These are phyloP conservation scores for Boeremia lycopersici DNA, from an alignment of 2,329 filamentous ascomycete species.

Conservation along the genomic window DNA sequence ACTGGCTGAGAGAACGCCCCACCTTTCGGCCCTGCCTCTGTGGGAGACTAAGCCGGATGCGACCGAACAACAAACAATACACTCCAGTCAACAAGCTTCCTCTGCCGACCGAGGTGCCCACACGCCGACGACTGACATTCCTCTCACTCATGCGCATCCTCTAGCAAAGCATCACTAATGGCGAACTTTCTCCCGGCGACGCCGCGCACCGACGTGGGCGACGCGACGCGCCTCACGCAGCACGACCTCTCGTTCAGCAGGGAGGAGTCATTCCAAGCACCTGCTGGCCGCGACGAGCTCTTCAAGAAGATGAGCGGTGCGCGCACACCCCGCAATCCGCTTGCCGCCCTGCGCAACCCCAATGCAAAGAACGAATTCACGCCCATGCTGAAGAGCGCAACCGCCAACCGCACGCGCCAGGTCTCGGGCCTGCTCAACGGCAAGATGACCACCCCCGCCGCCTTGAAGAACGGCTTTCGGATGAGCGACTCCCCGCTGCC, in stretches of 20 bases:
- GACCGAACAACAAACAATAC: conserved; percentile 25
- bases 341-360: conserved; percentile 63
- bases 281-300: conserved; percentile 74
- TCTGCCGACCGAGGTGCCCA: conserved; percentile 21
- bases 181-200: conserved; percentile 70
- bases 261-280: conserved; percentile 82
- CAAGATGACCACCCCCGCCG: conserved; percentile 66
- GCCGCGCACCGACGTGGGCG: conserved; percentile 81
- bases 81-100: conserved; percentile 20
- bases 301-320: conserved; percentile 73
- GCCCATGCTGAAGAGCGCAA: conserved; percentile 82
- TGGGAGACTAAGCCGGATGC: conserved; percentile 4
- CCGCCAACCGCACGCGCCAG: conserved; percentile 66
- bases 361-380: conserved; percentile 80
- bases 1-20: conserved; percentile 19
- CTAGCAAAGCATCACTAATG: conserved; percentile 44
- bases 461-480: conserved; percentile 64
- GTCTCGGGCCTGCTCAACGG: conserved; percentile 48
- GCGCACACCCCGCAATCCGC: conserved; percentile 74
- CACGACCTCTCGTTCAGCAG: conserved; percentile 81
- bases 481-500: conserved; percentile 78
- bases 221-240: conserved; percentile 75
- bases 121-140: conserved; percentile 21
- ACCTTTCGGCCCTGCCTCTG: conserved; percentile 22
- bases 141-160: conserved; percentile 38